These are phyloP conservation scores for Xylariomycetidae sp. DNA, from an alignment of 2,329 filamentous ascomycete species.

Conservation along the genomic window DNA sequence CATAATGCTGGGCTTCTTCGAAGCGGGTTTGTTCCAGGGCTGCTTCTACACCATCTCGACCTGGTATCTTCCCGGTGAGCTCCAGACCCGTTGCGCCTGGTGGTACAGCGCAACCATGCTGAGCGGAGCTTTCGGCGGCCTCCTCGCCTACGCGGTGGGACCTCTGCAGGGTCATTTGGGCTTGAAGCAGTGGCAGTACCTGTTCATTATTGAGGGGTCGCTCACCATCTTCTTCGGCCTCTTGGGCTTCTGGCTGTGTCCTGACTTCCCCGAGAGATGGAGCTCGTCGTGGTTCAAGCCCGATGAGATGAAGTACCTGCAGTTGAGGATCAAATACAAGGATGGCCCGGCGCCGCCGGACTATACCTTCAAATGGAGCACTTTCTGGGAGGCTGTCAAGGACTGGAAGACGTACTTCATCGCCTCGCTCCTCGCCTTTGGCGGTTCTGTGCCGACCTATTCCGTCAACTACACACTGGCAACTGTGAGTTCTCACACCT, in stretches of 20 bases:
- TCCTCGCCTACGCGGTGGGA: conserved; percentile 33
- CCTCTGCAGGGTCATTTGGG: conserved; percentile 27
- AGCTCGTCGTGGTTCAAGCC: conserved; percentile 8
- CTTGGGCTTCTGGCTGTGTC: conserved; percentile 2
- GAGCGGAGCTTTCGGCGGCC: conserved; percentile 31
- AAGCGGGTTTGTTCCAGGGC: conserved; percentile 21
- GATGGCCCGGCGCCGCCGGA: conserved; percentile 8
- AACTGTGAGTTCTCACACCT: conserved; percentile 7
- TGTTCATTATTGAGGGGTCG: conserved; percentile 16
- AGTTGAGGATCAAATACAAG: conserved; percentile 9
- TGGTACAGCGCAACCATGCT: conserved; percentile 30
- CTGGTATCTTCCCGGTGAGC: conserved; percentile 17
- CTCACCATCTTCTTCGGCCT: conserved; percentile 13
- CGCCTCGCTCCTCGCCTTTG: conserved; percentile 21
- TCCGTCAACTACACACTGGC: conserved; percentile 21
- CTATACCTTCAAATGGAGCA: conserved; percentile 16
- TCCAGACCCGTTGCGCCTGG: conserved; percentile 13
- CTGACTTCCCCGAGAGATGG: conserved; percentile 10
- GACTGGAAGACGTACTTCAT: conserved; percentile 15
- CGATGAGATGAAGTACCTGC: conserved; percentile 8
- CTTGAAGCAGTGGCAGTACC: conserved; percentile 31
- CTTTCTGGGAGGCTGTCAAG: conserved; percentile 10
- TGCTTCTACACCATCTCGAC: conserved; percentile 17
- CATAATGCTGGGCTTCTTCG: conserved; percentile 15
- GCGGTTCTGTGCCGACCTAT: conserved; percentile 19